phyloP scores from a whole-genome alignment of 345 rosid genomes.

The Euphorbia peplus region DNA sequence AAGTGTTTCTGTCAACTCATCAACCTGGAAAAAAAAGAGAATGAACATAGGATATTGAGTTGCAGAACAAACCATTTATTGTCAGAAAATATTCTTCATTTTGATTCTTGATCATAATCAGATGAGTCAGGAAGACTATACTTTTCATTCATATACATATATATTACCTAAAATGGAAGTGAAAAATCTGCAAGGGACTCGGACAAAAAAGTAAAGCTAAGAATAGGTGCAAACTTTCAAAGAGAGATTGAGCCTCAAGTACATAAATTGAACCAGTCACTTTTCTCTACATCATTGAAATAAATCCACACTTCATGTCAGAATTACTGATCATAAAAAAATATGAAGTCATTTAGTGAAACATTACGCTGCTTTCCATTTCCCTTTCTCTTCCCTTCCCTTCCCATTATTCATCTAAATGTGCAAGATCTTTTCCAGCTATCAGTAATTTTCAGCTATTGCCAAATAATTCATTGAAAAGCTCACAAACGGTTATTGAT shows the following conservation, averaged over 20 bases:
- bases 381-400: neutral
- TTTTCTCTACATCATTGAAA: neutral
- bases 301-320: neutral
- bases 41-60: conserved; percentile 10
- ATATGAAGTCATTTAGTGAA: neutral
- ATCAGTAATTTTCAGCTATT: neutral
- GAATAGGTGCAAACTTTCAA: conserved; percentile 1
- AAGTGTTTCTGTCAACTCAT: conserved; percentile 38
- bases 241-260: neutral
- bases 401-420: neutral
- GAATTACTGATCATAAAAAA: neutral
- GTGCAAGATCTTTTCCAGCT: neutral
- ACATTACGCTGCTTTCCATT: neutral
- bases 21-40: conserved; percentile 40
- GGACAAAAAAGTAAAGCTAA: neutral
- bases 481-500: neutral
- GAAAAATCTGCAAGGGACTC: neutral
- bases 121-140: neutral
- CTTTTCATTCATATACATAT: neutral
- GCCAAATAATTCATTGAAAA: neutral
- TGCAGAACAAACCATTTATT: conserved; percentile 16
- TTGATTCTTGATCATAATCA: neutral
- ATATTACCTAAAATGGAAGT: neutral
- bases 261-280: neutral
- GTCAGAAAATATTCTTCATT: neutral